Evolutionary conservation across 2,329 filamentous ascomycete species (phyloP).

Genomic region (Sporothrix pseudoabietina): DNA sequence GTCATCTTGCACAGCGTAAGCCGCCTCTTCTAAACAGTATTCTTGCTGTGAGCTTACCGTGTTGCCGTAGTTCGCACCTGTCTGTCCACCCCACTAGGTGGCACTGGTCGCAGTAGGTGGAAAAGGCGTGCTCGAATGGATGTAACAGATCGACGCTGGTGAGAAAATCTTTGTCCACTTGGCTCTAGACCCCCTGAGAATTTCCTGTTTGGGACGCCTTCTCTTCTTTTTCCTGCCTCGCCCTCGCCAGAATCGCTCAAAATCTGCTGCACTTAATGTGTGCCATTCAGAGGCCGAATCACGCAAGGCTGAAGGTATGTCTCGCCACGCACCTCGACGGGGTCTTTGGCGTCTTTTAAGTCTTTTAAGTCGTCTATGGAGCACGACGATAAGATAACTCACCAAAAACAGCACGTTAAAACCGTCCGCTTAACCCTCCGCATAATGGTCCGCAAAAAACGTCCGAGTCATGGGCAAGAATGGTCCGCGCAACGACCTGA

Average conservation of each 20-base stretch:
- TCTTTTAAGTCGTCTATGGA: not conserved
- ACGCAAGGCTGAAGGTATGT: conserved; percentile 7
- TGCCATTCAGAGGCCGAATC: conserved; percentile 22
- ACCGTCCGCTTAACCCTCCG: conserved; percentile 9
- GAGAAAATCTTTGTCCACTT: not conserved
- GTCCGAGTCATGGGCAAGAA: conserved; percentile 7
- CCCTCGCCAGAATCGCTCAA: not conserved
- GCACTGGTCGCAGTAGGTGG: not conserved
- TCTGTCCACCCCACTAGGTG: not conserved
- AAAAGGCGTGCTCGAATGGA: conserved; percentile 6
- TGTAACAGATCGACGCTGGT: not conserved
- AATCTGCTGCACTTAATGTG: not conserved
- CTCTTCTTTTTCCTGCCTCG: not conserved
- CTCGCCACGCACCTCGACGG: not conserved
- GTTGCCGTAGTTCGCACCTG: not conserved
- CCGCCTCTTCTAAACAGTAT: not conserved
- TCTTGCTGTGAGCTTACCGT: not conserved
- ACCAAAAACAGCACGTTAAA: not conserved
- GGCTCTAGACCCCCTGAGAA: not conserved
- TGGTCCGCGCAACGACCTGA: not conserved
- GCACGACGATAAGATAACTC: not conserved
- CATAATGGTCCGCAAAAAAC: conserved; percentile 15
- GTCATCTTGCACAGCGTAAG: no score
- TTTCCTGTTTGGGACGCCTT: not conserved
- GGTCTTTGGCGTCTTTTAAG: not conserved